Evolutionary conservation across 1,139 yeast species (phyloP).

Genomic region (Kurtzmaniella quercitrusa): DNA sequence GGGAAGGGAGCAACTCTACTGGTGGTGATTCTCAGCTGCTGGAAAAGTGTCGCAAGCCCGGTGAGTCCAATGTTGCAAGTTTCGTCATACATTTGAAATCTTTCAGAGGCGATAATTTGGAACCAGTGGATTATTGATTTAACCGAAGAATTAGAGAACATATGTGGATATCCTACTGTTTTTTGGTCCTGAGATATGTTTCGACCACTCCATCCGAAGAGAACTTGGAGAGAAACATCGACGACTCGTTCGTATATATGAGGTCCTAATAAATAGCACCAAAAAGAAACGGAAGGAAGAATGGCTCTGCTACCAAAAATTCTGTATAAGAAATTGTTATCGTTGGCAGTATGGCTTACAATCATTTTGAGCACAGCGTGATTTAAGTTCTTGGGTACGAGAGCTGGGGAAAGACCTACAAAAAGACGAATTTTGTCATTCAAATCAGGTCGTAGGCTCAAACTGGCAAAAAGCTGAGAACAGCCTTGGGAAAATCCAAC

Average conservation of each 20-base stretch:
- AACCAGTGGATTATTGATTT: constrained; percentile 47
- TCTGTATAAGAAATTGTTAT: constrained; percentile 28
- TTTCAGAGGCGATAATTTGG: constrained; percentile 36
- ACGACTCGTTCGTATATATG: constrained; percentile 31
- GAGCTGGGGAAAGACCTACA: constrained; percentile 44
- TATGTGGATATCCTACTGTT: constrained; percentile 40
- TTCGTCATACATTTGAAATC: constrained; percentile 49
- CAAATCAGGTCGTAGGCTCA: constrained; percentile 34
- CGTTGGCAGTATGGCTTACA: constrained; percentile 32
- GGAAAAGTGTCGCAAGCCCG: constrained; percentile 20
- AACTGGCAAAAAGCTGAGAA: constrained; percentile 41
- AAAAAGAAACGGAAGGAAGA: constrained; percentile 42
- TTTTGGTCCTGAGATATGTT: constrained; percentile 34
- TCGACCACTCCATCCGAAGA: constrained; percentile 40
- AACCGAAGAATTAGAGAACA: constrained; percentile 45
- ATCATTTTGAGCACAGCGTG: constrained; percentile 34
- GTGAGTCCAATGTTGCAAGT: constrained; percentile 25
- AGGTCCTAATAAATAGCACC: constrained; percentile 39
- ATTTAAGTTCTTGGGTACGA: constrained; percentile 37
- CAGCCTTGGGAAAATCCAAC: constrained; percentile 48
- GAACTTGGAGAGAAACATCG: constrained; percentile 28
- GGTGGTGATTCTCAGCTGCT: constrained; percentile 18
- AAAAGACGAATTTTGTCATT: constrained; percentile 30
- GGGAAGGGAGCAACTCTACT: constrained; percentile 59
- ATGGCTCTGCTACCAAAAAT: constrained; percentile 42